Evolutionary conservation across 257 asterid species (phyloP), one percentile per base, ranked within the genome.

Genomic region (Apocynum venetum): DNA sequence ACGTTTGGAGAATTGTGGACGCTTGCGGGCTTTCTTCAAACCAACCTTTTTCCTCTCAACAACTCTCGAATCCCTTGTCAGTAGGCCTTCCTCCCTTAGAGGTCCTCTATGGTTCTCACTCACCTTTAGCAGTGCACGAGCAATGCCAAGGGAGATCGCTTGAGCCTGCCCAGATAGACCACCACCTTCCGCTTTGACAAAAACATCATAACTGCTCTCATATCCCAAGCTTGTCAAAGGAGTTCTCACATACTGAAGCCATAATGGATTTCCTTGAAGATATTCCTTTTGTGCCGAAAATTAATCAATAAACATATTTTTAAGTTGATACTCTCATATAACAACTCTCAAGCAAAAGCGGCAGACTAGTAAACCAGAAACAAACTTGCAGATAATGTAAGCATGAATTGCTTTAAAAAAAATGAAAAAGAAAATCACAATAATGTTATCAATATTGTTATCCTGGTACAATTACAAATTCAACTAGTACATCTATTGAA

Each of bases 1-100:
- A 90, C 99, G 99, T 83, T 96, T 93, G 52, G 99, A 93, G 87
- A n/a, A 96, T 49, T 96, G 99, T 53, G 99, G 99, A 83, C 93
- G 93, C 85, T 96, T 96, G 40, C 99, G 88, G 60, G 99, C 99
- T 83, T 96, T 96, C 89, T 82, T 89, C 25, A 96, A 85, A 73
- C 99, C 99, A 41, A 85, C 85, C 84, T 96, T 93, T 91, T 96
- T 96, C 91, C 99, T 89, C 80, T 96, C 99, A 0, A 93, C 99
- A 31, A 90, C 94, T 83, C 98, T 91, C 2, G 99, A 68, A 74
- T 96, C 99, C 82, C 98, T 84, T 4, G 99, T 96, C 71, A 96
- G 88, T n/a, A 93, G 90, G 57, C 99, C 98, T 86, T 93, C 94
- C 56, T 82, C 93, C 85, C 89, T 92, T 86, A 96, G 69, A 55